These are phyloP conservation scores for Microdochium nivale DNA, from an alignment of 2,329 filamentous ascomycete genomes.

Conservation along the genomic window DNA sequence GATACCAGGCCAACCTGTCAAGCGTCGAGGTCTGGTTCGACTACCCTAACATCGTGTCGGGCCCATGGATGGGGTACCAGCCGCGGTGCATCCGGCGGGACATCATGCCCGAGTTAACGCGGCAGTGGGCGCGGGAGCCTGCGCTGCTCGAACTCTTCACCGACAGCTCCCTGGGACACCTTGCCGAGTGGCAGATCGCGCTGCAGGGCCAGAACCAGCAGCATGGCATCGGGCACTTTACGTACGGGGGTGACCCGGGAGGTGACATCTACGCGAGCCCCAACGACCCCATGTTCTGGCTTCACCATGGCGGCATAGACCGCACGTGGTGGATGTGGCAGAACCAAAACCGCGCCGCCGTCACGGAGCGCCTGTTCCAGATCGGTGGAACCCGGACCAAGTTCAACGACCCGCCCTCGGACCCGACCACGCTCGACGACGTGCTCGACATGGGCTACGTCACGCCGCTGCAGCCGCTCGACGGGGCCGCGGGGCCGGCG, in stretches of 20 bases:
- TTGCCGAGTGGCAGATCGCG: conserved; percentile 20
- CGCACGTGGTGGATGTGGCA: conserved; percentile 6
- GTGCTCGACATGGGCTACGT: conserved; percentile 5
- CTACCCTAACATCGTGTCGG: conserved; percentile 20
- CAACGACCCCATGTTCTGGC: conserved; percentile 6
- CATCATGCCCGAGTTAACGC: conserved; percentile 2
- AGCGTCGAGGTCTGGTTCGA: conserved; percentile 11
- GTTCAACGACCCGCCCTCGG: conserved; percentile 6
- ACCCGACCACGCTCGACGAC: conserved; percentile 9
- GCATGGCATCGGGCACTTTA: conserved; percentile 18
- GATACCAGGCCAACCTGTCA: conserved; percentile 10
- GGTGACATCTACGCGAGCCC: conserved; percentile 10
- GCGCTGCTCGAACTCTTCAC: conserved; percentile 12
- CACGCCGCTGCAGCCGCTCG: neutral
- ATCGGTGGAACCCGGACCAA: conserved; percentile 10
- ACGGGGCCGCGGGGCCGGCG: too few species aligned
- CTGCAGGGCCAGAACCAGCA: conserved; percentile 25
- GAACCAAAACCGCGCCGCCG: conserved; percentile 5
- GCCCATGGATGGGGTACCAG: conserved; percentile 5
- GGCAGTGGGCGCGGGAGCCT: neutral
- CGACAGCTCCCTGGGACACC: neutral
- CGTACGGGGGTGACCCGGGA: conserved; percentile 17
- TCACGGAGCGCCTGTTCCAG: conserved; percentile 5
- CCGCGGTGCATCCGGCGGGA: conserved; percentile 7
- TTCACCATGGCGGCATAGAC: conserved; percentile 1